Conservation (phyloP, 352 stramenopile species). For the Pythium insidiosum region DNA sequence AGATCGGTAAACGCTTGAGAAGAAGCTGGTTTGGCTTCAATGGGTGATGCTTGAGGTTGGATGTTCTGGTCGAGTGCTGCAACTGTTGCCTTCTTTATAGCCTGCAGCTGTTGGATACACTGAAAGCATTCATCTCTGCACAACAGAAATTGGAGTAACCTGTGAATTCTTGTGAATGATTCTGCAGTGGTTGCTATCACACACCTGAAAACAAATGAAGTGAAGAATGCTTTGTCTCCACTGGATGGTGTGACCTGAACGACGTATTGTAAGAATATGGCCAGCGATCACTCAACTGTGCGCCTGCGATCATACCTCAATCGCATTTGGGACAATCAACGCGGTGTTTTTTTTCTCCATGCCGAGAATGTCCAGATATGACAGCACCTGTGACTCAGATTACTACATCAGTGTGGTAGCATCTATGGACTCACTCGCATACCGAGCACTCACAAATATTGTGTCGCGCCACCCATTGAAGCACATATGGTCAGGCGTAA, state of each 20-base stretch:
- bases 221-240: constrained; percentile 69
- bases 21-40: not conserved
- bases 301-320: constrained; percentile 38
- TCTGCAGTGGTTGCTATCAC: too few species aligned
- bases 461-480: constrained; percentile 81
- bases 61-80: constrained; percentile 18
- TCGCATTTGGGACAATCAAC: constrained; percentile 78
- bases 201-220: constrained; percentile 79
- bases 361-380: constrained; percentile 54
- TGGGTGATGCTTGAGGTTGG: not conserved
- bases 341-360: constrained; percentile 85
- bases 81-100: constrained; percentile 66
- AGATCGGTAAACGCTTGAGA: not conserved
- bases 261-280: not conserved
- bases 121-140: constrained; percentile 77
- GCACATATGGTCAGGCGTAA: constrained; percentile 68
- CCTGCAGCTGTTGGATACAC: constrained; percentile 64
- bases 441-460: constrained; percentile 48
- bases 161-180: too few species aligned
- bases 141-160: too few species aligned
- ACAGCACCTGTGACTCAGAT: constrained; percentile 34
- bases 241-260: constrained; percentile 47
- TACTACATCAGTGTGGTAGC: not conserved
- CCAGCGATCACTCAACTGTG: not conserved
- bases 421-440: too few species aligned